Conservation (phyloP, 768 basidiomycete genomes). For the Trametes coccinea region DNA sequence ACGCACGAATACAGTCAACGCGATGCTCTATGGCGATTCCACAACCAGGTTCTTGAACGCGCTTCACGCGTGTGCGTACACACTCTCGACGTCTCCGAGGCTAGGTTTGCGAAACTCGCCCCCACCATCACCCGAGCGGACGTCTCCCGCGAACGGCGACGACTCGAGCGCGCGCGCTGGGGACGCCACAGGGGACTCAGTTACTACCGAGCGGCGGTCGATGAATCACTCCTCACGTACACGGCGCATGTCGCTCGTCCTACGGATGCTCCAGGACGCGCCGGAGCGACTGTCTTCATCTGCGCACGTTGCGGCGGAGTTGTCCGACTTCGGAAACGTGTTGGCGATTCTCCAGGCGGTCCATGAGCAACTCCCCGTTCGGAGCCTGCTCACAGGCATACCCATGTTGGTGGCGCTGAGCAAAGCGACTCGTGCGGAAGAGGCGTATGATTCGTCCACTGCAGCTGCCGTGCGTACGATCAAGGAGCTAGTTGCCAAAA, state of each 20-base stretch:
- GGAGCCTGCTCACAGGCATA: slow-evolving; percentile 72
- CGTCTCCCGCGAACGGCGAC: slow-evolving; percentile 15
- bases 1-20: slow-evolving; percentile 46
- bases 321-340: slow-evolving; percentile 76
- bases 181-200: slow-evolving; percentile 29
- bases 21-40: slow-evolving; percentile 58
- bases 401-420: slow-evolving; percentile 87
- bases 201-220: slow-evolving; percentile 46
- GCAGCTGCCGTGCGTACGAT: slow-evolving; percentile 51
- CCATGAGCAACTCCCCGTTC: slow-evolving; percentile 72
- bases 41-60: slow-evolving; percentile 76
- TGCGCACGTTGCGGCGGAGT: slow-evolving; percentile 50
- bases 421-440: slow-evolving; percentile 46
- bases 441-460: slow-evolving; percentile 38
- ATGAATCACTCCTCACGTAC: slow-evolving; percentile 46
- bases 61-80: slow-evolving; percentile 77
- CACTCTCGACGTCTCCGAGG: slow-evolving; percentile 69
- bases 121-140: slow-evolving; percentile 41
- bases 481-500: slow-evolving; percentile 59
- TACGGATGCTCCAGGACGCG: slow-evolving; percentile 51
- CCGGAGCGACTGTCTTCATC: slow-evolving; percentile 45
- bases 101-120: slow-evolving; percentile 49
- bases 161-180: slow-evolving; percentile 13
- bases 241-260: slow-evolving; percentile 57
- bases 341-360: slow-evolving; percentile 65